A percentile compares a stretch with the other conserved stretches of the same genome.
These are phyloP conservation scores for Ramaria sp. DNA, from an alignment of 768 basidiomycete genomes.

Conservation along the genomic window DNA sequence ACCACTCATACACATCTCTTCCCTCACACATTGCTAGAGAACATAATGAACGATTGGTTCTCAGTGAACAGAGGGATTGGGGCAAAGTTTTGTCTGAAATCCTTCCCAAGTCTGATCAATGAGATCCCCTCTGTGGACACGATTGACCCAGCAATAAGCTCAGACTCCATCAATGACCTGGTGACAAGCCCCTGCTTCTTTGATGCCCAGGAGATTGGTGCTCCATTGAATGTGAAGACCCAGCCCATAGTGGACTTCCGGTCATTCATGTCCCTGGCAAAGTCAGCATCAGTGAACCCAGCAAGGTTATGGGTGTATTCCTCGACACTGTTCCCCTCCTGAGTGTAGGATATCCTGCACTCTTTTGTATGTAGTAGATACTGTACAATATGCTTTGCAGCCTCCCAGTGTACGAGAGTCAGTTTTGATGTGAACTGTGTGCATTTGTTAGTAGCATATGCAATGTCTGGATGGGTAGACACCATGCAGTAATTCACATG, in stretches of 20 bases:
- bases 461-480: no score
- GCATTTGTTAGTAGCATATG: no score
- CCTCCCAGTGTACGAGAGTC: neutral
- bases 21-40: no score
- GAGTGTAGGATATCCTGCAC: neutral
- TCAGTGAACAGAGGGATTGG: no score
- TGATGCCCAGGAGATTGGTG: conserved; percentile 16
- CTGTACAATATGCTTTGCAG: neutral
- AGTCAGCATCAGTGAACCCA: conserved; percentile 20
- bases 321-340: neutral
- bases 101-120: conserved; percentile 12
- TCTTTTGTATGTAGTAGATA: neutral
- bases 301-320: neutral
- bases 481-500: no score
- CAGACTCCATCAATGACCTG: conserved; percentile 24
- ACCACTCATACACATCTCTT: no score
- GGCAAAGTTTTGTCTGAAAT: no score
- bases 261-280: conserved; percentile 17
- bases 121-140: conserved; percentile 19
- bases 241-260: conserved; percentile 25
- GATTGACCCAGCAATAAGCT: conserved; percentile 17
- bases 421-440: no score
- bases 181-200: conserved; percentile 17
- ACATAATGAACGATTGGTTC: no score
- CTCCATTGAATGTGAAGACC: conserved; percentile 15